Evolutionary conservation across 83 land plant genomes (phyloP), one percentile per base, ranked within the genome.

Genomic region (Picea abies): DNA sequence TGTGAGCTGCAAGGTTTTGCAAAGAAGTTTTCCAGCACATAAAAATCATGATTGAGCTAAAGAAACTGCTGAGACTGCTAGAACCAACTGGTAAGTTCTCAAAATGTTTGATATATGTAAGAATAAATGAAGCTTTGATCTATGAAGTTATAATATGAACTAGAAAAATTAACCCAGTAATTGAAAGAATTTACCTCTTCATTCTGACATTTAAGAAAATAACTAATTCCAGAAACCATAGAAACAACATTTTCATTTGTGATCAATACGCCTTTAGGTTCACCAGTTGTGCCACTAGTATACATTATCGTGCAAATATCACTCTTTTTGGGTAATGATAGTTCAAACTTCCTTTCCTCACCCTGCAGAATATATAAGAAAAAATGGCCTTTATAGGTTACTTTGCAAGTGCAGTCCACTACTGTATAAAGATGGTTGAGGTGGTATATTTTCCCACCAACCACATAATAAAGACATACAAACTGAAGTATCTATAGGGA

Each of bases 271-370:
- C 99, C 99, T 81, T 98, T 98, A 12, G 99, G 99, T 71, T 98
- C 99, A 71, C 99, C 99, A 63, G 99, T 98, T 25, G 99, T 98
- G 81, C 99, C 99, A 89, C 99, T 98, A 12, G 99, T 98, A 80
- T 98, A 98, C 99, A 98, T 98, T 60, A 98, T 96, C 19, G 99
- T 98, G 79, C 93, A 94, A 12, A 98, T 90, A 73, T 94, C 99
- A 22, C 72, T 83, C 76, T 80, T 92, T 82, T 87, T 90, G 37
- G 84, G 96, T 69, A 88, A 84, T 47, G 92, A 88, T 67, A 93
- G 87, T 58, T 88, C 91, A 76, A 89, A 89, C 10, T 90, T 90
- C 63, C 90, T 86, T 23, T 70, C 69, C 0, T 87, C 87, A 20
- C 99, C 99, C 99, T 96, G 89, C 23, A 76, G 58, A 26, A 56